Percentiles rank a stretch among this genome's conserved stretches.
Evolutionary conservation across 768 basidiomycete species (phyloP).

Genomic region (Boletus rubescentipes): DNA sequence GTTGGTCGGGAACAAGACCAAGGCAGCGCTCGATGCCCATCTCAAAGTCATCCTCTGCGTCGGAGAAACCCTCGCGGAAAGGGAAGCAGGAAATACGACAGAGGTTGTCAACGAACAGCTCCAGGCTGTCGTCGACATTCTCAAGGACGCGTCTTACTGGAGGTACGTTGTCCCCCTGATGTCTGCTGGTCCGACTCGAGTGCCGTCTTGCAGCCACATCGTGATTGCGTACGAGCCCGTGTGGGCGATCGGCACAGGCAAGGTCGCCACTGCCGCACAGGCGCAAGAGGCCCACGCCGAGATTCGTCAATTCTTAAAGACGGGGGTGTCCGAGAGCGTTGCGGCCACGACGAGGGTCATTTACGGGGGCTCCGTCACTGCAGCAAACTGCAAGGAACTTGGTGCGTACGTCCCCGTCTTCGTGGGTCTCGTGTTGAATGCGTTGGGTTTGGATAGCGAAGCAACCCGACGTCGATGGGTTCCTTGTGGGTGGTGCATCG

Average conservation of each 20-base stretch:
- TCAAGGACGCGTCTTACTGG: conserved; percentile 68
- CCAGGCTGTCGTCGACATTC: conserved; percentile 63
- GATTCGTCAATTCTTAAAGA: conserved; percentile 72
- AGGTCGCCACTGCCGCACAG: conserved; percentile 87
- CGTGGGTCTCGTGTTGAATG: background rate
- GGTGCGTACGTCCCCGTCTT: conserved; percentile 46
- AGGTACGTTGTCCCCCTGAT: conserved; percentile 49
- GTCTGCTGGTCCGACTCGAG: background rate
- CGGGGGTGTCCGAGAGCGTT: conserved; percentile 62
- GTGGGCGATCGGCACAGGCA: conserved; percentile 99
- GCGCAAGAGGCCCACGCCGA: conserved; percentile 90
- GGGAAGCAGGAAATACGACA: conserved; percentile 76
- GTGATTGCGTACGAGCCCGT: conserved; percentile 97
- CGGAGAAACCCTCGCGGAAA: conserved; percentile 88
- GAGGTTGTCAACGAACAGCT: conserved; percentile 83
- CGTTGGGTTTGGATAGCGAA: conserved; percentile 43
- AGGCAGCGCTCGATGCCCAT: conserved; percentile 70
- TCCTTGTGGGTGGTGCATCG: conserved; percentile 97
- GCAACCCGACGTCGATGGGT: conserved; percentile 89
- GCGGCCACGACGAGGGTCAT: conserved; percentile 81
- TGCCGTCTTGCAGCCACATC: conserved; percentile 55
- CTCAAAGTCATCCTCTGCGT: conserved; percentile 94
- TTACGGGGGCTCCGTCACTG: conserved; percentile 94
- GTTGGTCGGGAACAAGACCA: conserved; percentile 82
- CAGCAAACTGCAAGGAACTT: conserved; percentile 84